A percentile compares a stretch with the other conserved stretches of the same genome.
These are phyloP conservation scores for Colletotrichum destructivum DNA, from an alignment of 2,329 filamentous ascomycete genomes.

Conservation along the genomic window DNA sequence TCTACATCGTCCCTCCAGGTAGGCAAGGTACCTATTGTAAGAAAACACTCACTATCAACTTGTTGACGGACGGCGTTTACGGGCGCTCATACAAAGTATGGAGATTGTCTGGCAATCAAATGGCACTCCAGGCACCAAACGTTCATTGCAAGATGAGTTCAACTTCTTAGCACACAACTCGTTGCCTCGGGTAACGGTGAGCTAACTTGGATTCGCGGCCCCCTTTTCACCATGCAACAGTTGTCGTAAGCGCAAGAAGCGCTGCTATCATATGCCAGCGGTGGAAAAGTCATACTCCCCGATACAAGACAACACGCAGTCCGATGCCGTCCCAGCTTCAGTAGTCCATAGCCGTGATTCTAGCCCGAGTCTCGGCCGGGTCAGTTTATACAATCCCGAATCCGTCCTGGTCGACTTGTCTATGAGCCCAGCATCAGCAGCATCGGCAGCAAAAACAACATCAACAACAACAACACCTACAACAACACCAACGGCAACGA, in stretches of 20 bases:
- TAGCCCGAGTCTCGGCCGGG: conserved; percentile 34
- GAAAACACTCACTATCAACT: too few relatives aligned
- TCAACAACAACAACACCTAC: too few relatives aligned
- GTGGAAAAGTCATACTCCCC: not conserved
- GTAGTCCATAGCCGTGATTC: conserved; percentile 20
- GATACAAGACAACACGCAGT: not conserved
- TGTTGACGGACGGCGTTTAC: too few relatives aligned
- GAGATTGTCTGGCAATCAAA: conserved; percentile 17
- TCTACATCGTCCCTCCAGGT: too few relatives aligned
- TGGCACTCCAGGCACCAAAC: not conserved
- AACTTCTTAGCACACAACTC: too few relatives aligned
- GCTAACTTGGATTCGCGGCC: not conserved
- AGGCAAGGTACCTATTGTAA: too few relatives aligned
- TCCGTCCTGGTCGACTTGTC: conserved; percentile 43
- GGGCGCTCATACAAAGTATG: not conserved
- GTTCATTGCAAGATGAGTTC: conserved; percentile 15
- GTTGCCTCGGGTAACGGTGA: too few relatives aligned
- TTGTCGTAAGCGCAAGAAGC: conserved; percentile 44
- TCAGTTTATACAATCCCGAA: conserved; percentile 45
- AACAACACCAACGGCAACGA: too few relatives aligned
- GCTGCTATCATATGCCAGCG: conserved; percentile 40
- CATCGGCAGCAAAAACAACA: too few relatives aligned
- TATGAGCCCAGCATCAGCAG: not conserved
- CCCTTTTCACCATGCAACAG: conserved; percentile 36
- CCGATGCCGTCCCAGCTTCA: not conserved